Percentiles rank a stretch among this genome's conserved stretches.
Conservation (phyloP, 2,329 filamentous ascomycete species). For the Xylariaceae sp. region DNA sequence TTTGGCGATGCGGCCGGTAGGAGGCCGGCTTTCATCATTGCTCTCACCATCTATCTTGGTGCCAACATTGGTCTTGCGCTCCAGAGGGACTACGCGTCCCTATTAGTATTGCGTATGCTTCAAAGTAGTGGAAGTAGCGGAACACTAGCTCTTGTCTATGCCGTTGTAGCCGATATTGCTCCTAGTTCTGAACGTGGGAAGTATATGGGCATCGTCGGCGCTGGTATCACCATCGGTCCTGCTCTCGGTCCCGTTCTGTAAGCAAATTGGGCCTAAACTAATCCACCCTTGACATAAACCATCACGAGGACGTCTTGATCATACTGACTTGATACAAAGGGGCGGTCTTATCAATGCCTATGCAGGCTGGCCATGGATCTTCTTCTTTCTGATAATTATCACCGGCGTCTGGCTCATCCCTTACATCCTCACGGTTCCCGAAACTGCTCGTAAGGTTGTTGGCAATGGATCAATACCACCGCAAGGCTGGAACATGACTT, state of each 20-base stretch:
- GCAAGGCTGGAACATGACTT: slow-evolving; percentile 54
- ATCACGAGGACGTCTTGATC: no score
- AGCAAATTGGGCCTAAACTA: no score
- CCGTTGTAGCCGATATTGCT: slow-evolving; percentile 68
- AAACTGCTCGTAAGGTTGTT: slow-evolving; percentile 57
- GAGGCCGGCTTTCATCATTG: slow-evolving; percentile 57
- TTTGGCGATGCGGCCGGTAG: slow-evolving; percentile 59
- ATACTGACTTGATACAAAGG: slow-evolving; percentile 2
- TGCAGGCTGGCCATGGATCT: slow-evolving; percentile 64
- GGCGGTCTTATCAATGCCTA: slow-evolving; percentile 62
- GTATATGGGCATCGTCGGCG: slow-evolving; percentile 66
- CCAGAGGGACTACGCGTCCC: slow-evolving; percentile 52
- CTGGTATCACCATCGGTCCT: slow-evolving; percentile 53
- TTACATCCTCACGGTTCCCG: slow-evolving; percentile 54
- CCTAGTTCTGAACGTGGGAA: slow-evolving; percentile 66
- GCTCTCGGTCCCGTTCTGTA: slow-evolving; percentile 34
- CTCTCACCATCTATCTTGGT: slow-evolving; percentile 52
- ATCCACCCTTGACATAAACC: no score
- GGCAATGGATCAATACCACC: slow-evolving; percentile 60
- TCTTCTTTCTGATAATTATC: slow-evolving; percentile 64
- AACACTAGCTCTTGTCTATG: slow-evolving; percentile 67
- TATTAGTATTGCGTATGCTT: slow-evolving; percentile 58
- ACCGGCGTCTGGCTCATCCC: slow-evolving; percentile 48
- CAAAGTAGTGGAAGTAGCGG: slow-evolving; percentile 64
- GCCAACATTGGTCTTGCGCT: slow-evolving; percentile 59